Percentiles rank a stretch among this genome's conserved stretches.
phyloP scores from a whole-genome alignment of 2,329 filamentous ascomycete species.

The Lecanicillium sp. region DNA sequence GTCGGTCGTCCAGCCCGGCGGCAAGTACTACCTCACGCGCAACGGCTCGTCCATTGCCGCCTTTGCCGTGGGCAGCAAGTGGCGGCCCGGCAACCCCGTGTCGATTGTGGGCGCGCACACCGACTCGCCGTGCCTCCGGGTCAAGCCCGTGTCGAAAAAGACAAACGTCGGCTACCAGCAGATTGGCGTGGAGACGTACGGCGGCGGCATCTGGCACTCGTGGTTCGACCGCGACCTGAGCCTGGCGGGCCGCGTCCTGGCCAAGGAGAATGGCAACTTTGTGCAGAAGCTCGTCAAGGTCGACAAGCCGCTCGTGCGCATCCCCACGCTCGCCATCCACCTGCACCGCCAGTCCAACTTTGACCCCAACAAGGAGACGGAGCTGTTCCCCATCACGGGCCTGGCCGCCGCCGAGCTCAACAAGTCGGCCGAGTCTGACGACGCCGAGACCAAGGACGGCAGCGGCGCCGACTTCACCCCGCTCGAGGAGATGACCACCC shows the following conservation, averaged over 20 bases:
- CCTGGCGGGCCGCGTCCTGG: constrained; percentile 82
- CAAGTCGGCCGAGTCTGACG: constrained; percentile 48
- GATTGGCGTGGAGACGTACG: constrained; percentile 93
- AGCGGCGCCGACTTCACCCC: constrained; percentile 56
- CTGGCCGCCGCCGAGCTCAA: constrained; percentile 85
- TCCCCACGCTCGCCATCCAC: constrained; percentile 91
- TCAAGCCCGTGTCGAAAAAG: constrained; percentile 94
- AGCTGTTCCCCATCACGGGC: constrained; percentile 88
- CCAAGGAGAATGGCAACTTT: constrained; percentile 64
- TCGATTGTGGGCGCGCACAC: constrained; percentile 94
- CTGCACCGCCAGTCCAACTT: constrained; percentile 81
- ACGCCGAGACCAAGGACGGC: constrained; percentile 32
- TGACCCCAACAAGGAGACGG: constrained; percentile 92
- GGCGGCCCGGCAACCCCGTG: constrained; percentile 85
- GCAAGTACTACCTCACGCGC: constrained; percentile 93
- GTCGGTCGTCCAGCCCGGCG: constrained; percentile 69
- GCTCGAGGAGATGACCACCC: constrained; percentile 66
- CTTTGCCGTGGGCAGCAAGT: constrained; percentile 84
- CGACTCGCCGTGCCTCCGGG: constrained; percentile 81
- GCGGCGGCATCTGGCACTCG: constrained; percentile 93
- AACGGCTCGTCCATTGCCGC: constrained; percentile 89
- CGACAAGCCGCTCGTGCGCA: constrained; percentile 80
- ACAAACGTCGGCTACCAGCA: constrained; percentile 80
- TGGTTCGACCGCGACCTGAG: constrained; percentile 96
- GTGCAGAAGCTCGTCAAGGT: constrained; percentile 83